phyloP scores from a whole-genome alignment of 2,329 filamentous ascomycete species.

The Venturiaceae sp. region DNA sequence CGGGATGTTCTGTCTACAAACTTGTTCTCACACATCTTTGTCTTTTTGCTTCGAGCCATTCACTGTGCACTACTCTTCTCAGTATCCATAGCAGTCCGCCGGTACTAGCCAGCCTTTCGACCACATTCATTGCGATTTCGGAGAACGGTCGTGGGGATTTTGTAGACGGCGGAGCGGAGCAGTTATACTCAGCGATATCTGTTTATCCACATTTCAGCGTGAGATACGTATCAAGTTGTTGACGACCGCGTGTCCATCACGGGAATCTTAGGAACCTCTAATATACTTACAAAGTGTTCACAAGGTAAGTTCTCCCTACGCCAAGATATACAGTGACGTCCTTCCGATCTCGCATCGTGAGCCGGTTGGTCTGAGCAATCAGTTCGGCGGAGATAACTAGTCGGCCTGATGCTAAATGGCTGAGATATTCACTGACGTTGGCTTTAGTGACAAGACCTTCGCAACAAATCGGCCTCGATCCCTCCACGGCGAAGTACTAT shows the following conservation, averaged over 20 bases:
- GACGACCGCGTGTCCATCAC: background rate
- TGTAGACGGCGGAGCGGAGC: background rate
- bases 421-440: background rate
- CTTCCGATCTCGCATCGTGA: conserved; percentile 1
- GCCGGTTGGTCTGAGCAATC: conserved; percentile 4
- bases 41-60: background rate
- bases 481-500: background rate
- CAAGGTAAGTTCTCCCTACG: background rate
- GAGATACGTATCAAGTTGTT: background rate
- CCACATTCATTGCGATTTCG: background rate
- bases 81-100: background rate
- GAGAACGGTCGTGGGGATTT: background rate
- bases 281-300: background rate
- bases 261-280: background rate
- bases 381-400: background rate
- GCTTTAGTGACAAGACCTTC: background rate
- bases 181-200: background rate
- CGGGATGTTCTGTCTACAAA: background rate
- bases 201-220: background rate
- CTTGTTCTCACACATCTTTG: background rate
- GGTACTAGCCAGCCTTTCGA: background rate
- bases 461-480: conserved; percentile 1
- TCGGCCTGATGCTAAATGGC: background rate
- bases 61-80: background rate
- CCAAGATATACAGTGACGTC: background rate